These are phyloP conservation scores for Trichophyton benhamiae DNA, from an alignment of 2,329 filamentous ascomycete genomes.

Conservation along the genomic window DNA sequence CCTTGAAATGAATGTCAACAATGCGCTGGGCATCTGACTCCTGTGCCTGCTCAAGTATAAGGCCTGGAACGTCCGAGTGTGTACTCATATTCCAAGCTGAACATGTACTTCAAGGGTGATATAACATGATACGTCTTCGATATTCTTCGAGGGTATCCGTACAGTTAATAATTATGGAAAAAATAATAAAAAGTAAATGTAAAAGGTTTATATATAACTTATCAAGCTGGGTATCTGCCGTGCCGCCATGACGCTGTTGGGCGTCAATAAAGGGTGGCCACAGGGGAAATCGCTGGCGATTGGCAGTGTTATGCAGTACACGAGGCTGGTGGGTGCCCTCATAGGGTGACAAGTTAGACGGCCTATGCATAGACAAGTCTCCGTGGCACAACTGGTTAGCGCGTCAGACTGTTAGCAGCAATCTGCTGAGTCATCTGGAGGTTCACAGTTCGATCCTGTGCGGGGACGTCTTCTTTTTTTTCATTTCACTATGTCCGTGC, in stretches of 20 bases:
- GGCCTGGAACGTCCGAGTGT: not conserved
- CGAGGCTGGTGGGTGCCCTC: not conserved
- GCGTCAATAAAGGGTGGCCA: no score
- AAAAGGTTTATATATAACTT: no score
- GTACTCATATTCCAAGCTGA: not conserved
- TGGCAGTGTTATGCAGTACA: not conserved
- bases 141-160: no score
- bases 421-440: constrained; percentile 3
- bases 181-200: no score
- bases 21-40: constrained; percentile 15
- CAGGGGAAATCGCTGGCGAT: not conserved
- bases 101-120: not conserved
- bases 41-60: constrained; percentile 8
- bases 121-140: no score
- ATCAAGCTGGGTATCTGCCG: no score
- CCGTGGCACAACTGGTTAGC: constrained; percentile 7
- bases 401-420: constrained; percentile 5
- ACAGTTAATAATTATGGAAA: no score
- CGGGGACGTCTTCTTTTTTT: constrained; percentile 6
- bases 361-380: constrained; percentile 6
- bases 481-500: not conserved
- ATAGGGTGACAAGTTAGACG: constrained; percentile 1
- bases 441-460: constrained; percentile 6
- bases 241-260: no score
- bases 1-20: constrained; percentile 18